Evolutionary conservation across 345 rosid species (phyloP), one percentile per base, ranked within the genome.

Genomic region (Moricandia arvensis): DNA sequence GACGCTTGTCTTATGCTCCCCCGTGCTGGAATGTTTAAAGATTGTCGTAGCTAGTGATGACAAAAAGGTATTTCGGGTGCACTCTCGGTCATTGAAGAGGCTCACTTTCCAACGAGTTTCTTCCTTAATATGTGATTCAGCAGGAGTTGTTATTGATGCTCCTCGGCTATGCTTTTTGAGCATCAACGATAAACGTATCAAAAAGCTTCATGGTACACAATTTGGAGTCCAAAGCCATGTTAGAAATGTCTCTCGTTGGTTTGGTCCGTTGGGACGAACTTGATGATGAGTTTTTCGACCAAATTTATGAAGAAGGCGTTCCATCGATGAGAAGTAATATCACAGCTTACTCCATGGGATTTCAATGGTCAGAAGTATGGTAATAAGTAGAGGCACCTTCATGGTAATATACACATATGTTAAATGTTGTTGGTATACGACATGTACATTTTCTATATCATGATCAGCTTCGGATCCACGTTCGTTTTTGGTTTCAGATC

Each of bases 1-100:
- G 78, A 74, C 15, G 47, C 72, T 74, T 41, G 61, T 74, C 59
- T 65, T 9, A 10, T 62, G 15, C 45, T 34, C 29, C 47, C 45
- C 27, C 11, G 45, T 34, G 3, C 37, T 62, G 15, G 45, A 34
- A 10, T 11, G 24, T 1, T 17, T 62, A 2, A 34, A 34, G 15
- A 1, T 34, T 9, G 8, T 8, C 45, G 17, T 61, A 30, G 58
- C 63, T 29, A 13, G 18, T 29, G 63, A 59, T 29, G 37, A 30
- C 30, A 37, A n/a, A 59, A 29, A 59, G n/a, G 38, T n/a, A 10
- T 63, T 60, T 30, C 43, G 43, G 26, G 64, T 60, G 64, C 41
- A 31, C 41, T 60, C 41, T 60, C 41, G 7, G 24, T 60, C 64
- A 4, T 4, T 60, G 43, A 15, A 8, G 41, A 15, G 6, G 24